A percentile compares a stretch with the other conserved stretches of the same genome.
Evolutionary conservation across 2,329 filamentous ascomycete genomes (phyloP).

Genomic region (Hypoxylon sp.): DNA sequence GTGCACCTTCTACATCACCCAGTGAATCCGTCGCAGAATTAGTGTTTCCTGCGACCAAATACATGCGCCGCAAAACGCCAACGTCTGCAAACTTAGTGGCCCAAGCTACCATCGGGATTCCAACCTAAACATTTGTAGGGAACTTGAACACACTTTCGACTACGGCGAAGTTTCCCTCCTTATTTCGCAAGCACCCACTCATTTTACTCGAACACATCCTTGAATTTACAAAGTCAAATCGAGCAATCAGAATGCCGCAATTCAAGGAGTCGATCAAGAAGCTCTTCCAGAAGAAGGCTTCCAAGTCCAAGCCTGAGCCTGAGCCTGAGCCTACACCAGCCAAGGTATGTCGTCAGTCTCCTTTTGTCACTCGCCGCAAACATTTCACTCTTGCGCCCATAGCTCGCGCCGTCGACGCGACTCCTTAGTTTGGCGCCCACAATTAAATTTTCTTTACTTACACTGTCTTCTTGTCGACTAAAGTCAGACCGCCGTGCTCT

Average conservation of each 20-base stretch:
- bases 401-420: neutral
- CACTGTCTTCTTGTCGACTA: neutral
- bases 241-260: no score
- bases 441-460: neutral
- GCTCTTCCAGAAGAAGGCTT: neutral
- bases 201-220: no score
- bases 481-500: neutral
- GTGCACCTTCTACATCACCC: neutral
- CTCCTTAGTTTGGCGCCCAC: neutral
- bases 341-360: neutral
- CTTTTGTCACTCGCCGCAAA: neutral
- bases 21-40: neutral
- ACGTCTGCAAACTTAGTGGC: neutral
- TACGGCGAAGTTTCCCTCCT: neutral
- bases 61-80: neutral
- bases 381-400: neutral
- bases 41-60: neutral
- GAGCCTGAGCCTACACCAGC: neutral
- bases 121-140: neutral
- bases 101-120: neutral
- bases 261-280: constrained; percentile 18
- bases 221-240: no score
- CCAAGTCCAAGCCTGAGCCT: no score
- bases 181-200: neutral
- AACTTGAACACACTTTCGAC: neutral